phyloP scores from a whole-genome alignment of 345 rosid genomes.

The Ricinus communis region DNA sequence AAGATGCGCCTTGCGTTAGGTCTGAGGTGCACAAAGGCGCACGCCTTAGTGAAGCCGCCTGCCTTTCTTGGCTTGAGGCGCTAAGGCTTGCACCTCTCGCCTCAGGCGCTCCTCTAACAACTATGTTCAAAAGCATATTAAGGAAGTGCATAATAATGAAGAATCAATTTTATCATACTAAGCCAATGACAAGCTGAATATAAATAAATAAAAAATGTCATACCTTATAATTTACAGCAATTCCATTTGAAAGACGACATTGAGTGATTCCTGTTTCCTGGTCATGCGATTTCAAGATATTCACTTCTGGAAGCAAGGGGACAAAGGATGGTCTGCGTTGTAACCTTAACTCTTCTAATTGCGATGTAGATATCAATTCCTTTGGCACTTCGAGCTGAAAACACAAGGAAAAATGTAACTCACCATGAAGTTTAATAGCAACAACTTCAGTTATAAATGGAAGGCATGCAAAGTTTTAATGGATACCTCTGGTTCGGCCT shows the following conservation, averaged over 20 bases:
- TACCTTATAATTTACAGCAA: slow-evolving; percentile 87
- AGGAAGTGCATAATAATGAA: neutral
- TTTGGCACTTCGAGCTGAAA: slow-evolving; percentile 95
- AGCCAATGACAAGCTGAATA: neutral
- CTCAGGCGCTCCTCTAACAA: no score
- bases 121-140: neutral
- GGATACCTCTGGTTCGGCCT: slow-evolving; percentile 96
- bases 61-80: no score
- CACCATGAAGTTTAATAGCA: slow-evolving; percentile 14
- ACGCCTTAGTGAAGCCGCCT: no score
- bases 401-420: slow-evolving; percentile 22
- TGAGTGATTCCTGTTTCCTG: slow-evolving; percentile 86
- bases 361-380: slow-evolving; percentile 65
- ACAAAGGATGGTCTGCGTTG: slow-evolving; percentile 64
- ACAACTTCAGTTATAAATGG: neutral
- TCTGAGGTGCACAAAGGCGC: no score
- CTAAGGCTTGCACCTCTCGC: no score
- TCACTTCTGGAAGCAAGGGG: slow-evolving; percentile 49
- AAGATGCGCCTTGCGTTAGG: no score
- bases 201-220: slow-evolving; percentile 11
- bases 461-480: slow-evolving; percentile 22
- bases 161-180: slow-evolving; percentile 2
- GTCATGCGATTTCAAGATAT: slow-evolving; percentile 63
- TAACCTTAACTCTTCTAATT: slow-evolving; percentile 68
- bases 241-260: slow-evolving; percentile 87